phyloP scores from a whole-genome alignment of 2,329 filamentous ascomycete genomes.

The Lasiodiplodia citricola region DNA sequence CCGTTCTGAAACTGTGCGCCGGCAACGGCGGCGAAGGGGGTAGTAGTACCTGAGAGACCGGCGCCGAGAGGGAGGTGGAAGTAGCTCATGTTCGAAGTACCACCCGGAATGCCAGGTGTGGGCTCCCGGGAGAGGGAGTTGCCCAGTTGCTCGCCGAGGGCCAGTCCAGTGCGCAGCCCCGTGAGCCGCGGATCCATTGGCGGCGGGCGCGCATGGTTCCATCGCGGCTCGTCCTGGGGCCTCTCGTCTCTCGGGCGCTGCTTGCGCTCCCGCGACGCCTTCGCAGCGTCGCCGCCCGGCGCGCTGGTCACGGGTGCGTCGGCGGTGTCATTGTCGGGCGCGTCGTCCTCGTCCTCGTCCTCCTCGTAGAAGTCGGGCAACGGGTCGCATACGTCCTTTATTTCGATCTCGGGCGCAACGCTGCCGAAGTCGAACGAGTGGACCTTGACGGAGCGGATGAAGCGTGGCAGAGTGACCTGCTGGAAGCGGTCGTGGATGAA shows the following conservation, averaged over 20 bases:
- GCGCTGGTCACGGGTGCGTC: conserved; percentile 34
- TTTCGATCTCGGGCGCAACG: conserved; percentile 80
- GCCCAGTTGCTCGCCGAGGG: conserved; percentile 43
- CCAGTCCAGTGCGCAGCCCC: conserved; percentile 37
- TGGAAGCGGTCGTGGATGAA: conserved; percentile 98
- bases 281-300: conserved; percentile 35
- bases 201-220: conserved; percentile 33
- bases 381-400: conserved; percentile 97
- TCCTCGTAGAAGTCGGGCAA: conserved; percentile 96
- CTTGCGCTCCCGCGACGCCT: conserved; percentile 38
- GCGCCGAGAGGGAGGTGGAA: conserved; percentile 78
- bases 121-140: conserved; percentile 50
- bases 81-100: conserved; percentile 78
- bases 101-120: conserved; percentile 68
- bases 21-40: conserved; percentile 78
- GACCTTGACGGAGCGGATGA: conserved; percentile 95
- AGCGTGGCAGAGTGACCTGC: conserved; percentile 84
- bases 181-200: conserved; percentile 27
- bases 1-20: conserved; percentile 67
- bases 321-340: conserved; percentile 33
- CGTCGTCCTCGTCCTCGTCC: conserved; percentile 73
- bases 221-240: conserved; percentile 28
- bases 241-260: conserved; percentile 33
- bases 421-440: conserved; percentile 92
- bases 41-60: conserved; percentile 75